These are phyloP conservation scores for Phytophthora tentaculata DNA, from an alignment of 352 stramenopile genomes.

Conservation along the genomic window DNA sequence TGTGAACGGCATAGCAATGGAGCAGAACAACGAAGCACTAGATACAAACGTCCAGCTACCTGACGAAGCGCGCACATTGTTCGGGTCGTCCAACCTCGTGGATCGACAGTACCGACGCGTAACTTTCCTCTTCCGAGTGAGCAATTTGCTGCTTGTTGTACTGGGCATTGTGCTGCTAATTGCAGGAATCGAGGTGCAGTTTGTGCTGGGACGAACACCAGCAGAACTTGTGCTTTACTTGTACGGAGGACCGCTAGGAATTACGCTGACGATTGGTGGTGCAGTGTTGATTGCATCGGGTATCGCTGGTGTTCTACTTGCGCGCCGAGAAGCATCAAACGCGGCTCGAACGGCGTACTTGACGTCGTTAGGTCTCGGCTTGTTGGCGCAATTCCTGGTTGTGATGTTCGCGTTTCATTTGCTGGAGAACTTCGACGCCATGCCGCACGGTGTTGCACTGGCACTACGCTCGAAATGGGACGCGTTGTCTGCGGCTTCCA, in stretches of 20 bases:
- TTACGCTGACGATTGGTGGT: conserved; percentile 37
- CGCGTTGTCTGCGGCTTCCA: conserved; percentile 19
- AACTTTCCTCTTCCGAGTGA: conserved; percentile 37
- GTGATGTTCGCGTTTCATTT: conserved; percentile 44
- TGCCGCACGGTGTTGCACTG: conserved; percentile 36
- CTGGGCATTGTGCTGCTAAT: conserved; percentile 55
- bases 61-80: conserved; percentile 53
- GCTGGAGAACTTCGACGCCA: conserved; percentile 44
- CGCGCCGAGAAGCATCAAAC: conserved; percentile 37
- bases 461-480: conserved; percentile 41
- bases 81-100: conserved; percentile 41
- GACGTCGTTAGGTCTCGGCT: conserved; percentile 28
- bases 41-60: conserved; percentile 40
- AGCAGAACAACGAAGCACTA: conserved; percentile 6
- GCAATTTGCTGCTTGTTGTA: conserved; percentile 41
- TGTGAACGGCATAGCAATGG: conserved; percentile 1
- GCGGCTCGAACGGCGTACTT: conserved; percentile 41
- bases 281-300: conserved; percentile 32
- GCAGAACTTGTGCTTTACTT: conserved; percentile 56
- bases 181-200: conserved; percentile 55
- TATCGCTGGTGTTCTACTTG: conserved; percentile 32
- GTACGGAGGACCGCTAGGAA: conserved; percentile 46
- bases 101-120: conserved; percentile 47
- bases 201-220: conserved; percentile 63
- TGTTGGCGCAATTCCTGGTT: conserved; percentile 46